phyloP scores from a whole-genome alignment of 257 asterid genomes.

The Plantago ovata region DNA sequence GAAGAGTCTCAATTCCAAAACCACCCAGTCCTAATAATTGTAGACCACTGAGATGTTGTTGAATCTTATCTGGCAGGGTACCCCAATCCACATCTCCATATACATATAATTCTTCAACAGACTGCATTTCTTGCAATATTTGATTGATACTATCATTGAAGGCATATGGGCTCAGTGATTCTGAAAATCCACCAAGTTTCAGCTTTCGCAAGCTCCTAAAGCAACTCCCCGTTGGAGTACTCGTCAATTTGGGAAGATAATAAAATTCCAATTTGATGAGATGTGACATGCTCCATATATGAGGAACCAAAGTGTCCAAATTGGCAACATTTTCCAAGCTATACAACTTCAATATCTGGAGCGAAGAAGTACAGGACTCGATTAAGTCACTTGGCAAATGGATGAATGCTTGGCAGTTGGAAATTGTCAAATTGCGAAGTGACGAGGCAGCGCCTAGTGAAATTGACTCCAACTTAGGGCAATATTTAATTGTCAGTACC shows the following conservation, averaged over 20 bases:
- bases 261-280: not conserved
- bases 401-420: not conserved
- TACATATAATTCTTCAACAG: too few species aligned
- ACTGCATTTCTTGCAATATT: not conserved
- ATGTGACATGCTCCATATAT: not conserved
- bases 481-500: too few species aligned
- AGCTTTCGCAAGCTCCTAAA: not conserved
- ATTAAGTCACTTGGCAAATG: not conserved
- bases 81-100: not conserved
- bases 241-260: not conserved
- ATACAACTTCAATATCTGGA: not conserved
- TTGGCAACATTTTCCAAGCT: not conserved
- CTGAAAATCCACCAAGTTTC: not conserved
- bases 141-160: not conserved
- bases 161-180: not conserved
- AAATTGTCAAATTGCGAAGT: not conserved
- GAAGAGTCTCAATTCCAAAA: not conserved
- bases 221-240: not conserved
- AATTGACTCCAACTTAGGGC: too few species aligned
- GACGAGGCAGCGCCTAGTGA: too few species aligned
- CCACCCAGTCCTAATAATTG: not conserved
- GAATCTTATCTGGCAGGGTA: not conserved
- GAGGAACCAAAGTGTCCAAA: not conserved
- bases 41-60: not conserved
- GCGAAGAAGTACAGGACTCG: not conserved